A percentile compares a stretch with the other conserved stretches of the same genome.
These are phyloP conservation scores for Coccomyxa sp. DNA, from an alignment of 139 green algal species.

Conservation along the genomic window DNA sequence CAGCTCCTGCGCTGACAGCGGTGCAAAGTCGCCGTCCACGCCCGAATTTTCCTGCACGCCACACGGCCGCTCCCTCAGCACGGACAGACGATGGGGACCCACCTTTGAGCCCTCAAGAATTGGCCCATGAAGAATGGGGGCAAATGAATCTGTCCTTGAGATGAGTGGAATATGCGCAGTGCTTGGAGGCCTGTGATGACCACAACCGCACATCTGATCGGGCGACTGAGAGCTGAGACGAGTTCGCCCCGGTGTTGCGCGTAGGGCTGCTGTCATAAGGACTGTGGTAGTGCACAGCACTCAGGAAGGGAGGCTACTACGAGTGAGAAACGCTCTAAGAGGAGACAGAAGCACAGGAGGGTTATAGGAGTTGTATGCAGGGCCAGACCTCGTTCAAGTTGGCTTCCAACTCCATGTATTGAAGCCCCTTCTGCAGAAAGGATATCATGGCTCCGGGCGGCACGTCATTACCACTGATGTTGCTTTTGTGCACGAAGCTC, in stretches of 20 bases:
- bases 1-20: constrained; percentile 81
- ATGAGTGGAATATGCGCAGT: too few relatives aligned
- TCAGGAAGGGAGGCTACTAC: not conserved
- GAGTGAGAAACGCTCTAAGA: not conserved
- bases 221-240: too few relatives aligned
- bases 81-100: not conserved
- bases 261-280: too few relatives aligned
- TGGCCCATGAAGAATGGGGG: not conserved
- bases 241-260: too few relatives aligned
- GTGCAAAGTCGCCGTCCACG: constrained; percentile 79
- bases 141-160: not conserved
- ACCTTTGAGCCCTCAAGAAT: not conserved
- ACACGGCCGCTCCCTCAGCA: not conserved
- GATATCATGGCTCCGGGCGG: constrained; percentile 87
- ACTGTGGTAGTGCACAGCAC: not conserved
- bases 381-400: constrained; percentile 80
- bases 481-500: constrained; percentile 50
- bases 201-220: too few relatives aligned
- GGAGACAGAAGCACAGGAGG: not conserved
- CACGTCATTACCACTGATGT: constrained; percentile 78
- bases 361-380: not conserved
- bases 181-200: too few relatives aligned
- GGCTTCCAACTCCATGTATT: constrained; percentile 96
- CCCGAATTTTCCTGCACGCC: constrained; percentile 54
- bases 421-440: constrained; percentile 94